phyloP scores from a whole-genome alignment of 768 basidiomycete species.

The Mycena rebaudengoi region DNA sequence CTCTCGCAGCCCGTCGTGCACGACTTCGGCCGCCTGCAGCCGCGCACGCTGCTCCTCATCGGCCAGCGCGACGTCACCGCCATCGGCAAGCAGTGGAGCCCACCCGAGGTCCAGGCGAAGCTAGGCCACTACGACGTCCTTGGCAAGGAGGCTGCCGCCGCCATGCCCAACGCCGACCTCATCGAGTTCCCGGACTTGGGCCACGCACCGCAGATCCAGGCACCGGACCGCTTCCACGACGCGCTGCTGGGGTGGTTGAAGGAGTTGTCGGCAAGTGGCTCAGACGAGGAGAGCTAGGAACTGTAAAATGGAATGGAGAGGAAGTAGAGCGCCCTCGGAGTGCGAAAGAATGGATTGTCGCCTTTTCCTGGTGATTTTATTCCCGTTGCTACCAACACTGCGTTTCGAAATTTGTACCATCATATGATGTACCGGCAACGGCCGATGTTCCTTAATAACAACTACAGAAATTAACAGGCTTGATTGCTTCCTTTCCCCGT shows the following conservation, averaged over 20 bases:
- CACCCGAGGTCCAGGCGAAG: slow-evolving; percentile 6
- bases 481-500: too few species aligned
- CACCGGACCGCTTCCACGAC: slow-evolving; percentile 4
- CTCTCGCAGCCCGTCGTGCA: slow-evolving; percentile 8
- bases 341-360: too few species aligned
- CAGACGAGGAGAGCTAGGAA: too few species aligned
- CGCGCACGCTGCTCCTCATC: slow-evolving; percentile 15
- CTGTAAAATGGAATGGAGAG: too few species aligned
- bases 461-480: too few species aligned
- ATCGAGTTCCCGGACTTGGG: slow-evolving; percentile 13
- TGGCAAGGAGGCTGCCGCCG: slow-evolving; percentile 4
- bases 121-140: slow-evolving; percentile 11
- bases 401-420: too few species aligned
- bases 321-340: too few species aligned
- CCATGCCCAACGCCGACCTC: slow-evolving; percentile 6
- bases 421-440: too few species aligned
- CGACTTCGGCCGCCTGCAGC: not conserved
- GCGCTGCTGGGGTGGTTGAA: not conserved
- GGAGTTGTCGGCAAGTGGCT: too few species aligned
- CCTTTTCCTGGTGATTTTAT: too few species aligned
- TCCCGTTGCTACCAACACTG: too few species aligned
- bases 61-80: slow-evolving; percentile 16
- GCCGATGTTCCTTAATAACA: too few species aligned
- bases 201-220: slow-evolving; percentile 12
- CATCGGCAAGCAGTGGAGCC: slow-evolving; percentile 13